Conservation (phyloP, 2,329 filamentous ascomycete species). For the Apiospora kogelbergensis region DNA sequence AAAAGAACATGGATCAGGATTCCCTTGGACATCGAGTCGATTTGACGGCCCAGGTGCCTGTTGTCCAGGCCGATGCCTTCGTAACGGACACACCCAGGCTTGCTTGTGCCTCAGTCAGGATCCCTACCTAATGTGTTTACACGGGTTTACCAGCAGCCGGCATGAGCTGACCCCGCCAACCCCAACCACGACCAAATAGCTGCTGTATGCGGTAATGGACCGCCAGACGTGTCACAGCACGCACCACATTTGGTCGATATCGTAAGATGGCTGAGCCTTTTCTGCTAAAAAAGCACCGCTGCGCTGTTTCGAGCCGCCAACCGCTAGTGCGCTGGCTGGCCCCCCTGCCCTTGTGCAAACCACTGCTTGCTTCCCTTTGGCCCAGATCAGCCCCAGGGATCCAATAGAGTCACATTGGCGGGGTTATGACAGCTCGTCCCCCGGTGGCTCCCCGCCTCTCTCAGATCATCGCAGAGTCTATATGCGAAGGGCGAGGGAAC, state of each 20-base stretch:
- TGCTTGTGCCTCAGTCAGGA: background rate
- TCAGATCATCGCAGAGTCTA: background rate
- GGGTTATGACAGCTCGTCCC: slow-evolving; percentile 1
- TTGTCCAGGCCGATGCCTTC: background rate
- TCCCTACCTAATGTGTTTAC: background rate
- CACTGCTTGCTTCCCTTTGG: background rate
- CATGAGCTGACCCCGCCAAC: background rate
- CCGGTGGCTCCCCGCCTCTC: background rate
- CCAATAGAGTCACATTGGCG: slow-evolving; percentile 6
- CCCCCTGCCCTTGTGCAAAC: background rate
- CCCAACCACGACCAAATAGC: background rate
- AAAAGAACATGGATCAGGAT: background rate
- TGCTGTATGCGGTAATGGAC: background rate
- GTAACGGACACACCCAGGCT: background rate
- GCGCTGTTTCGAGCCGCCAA: background rate
- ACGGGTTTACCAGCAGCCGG: too few species aligned
- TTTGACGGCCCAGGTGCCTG: too few species aligned
- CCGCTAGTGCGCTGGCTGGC: background rate
- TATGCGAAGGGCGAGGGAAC: background rate
- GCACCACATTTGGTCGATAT: background rate
- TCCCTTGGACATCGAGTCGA: background rate
- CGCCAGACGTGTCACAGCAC: background rate
- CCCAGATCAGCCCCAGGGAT: background rate
- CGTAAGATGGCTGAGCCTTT: slow-evolving; percentile 2
- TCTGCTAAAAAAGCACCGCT: background rate